Percentiles rank a stretch among this genome's conserved stretches.
phyloP scores from a whole-genome alignment of 2,329 filamentous ascomycete species.

The Lachnellula hyalina region DNA sequence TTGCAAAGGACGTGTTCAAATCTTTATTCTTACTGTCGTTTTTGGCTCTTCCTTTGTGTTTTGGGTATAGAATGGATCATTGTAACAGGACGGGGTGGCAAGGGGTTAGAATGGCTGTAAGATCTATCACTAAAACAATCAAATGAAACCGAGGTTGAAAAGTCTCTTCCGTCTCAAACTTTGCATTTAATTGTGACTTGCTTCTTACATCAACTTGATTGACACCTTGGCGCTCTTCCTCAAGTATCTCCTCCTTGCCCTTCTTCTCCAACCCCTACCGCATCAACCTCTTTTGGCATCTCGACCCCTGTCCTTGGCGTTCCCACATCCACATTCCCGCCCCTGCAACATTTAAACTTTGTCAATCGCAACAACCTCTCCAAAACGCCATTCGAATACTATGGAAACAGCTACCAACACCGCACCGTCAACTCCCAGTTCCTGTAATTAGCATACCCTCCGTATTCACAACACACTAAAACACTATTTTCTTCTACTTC shows the following conservation, averaged over 20 bases:
- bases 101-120: no score
- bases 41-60: no score
- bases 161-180: no score
- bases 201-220: background rate
- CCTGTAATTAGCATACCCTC: background rate
- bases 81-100: no score
- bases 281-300: constrained; percentile 28
- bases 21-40: no score
- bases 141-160: no score
- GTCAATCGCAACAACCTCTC: constrained; percentile 23
- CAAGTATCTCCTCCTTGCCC: constrained; percentile 3
- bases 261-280: constrained; percentile 21
- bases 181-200: no score
- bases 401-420: constrained; percentile 32
- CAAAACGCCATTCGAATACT: constrained; percentile 26
- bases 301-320: constrained; percentile 26
- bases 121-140: no score
- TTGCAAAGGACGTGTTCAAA: no score
- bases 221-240: constrained; percentile 1
- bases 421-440: constrained; percentile 27
- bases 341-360: constrained; percentile 29
- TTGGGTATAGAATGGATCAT: no score
- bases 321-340: constrained; percentile 24
- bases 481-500: no score
- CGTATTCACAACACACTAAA: constrained; percentile 24